A percentile compares a stretch with the other conserved stretches of the same genome.
Evolutionary conservation across 768 basidiomycete species (phyloP).

Genomic region (Boletellus emodensis): DNA sequence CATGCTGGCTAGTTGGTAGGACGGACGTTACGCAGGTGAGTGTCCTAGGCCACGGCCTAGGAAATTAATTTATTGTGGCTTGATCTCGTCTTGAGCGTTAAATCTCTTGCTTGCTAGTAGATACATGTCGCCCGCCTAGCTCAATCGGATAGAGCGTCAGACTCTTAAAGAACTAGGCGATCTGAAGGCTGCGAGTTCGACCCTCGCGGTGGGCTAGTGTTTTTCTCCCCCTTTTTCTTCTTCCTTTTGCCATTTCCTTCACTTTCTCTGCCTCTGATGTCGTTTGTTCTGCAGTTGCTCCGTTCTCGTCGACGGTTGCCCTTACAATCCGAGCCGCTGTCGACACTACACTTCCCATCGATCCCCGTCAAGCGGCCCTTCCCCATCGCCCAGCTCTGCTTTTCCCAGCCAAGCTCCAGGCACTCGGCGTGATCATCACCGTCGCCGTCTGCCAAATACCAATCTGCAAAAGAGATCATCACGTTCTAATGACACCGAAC

Average conservation of each 20-base stretch:
- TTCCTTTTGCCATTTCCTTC: neutral
- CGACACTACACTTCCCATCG: no score
- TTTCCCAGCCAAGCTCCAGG: neutral
- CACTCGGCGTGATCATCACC: neutral
- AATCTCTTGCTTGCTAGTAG: no score
- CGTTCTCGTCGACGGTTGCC: no score
- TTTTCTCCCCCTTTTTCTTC: slow-evolving; percentile 12
- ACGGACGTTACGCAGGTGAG: no score
- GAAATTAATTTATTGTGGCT: no score
- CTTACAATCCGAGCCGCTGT: no score
- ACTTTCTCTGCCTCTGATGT: no score
- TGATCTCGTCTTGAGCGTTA: no score
- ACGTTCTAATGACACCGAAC: neutral
- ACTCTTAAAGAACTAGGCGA: slow-evolving; percentile 48
- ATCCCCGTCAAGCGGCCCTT: neutral
- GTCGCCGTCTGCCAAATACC: neutral
- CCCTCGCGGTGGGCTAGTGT: slow-evolving; percentile 56
- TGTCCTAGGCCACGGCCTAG: no score
- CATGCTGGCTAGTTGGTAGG: no score
- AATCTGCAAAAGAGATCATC: neutral
- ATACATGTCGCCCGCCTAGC: slow-evolving; percentile 47
- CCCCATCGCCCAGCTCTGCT: neutral
- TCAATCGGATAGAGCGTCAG: slow-evolving; percentile 68
- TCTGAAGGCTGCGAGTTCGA: slow-evolving; percentile 65
- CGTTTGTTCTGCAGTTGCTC: no score